These are phyloP conservation scores for Hansenula lynferdii DNA, from an alignment of 1,139 yeast species.

Conservation along the genomic window DNA sequence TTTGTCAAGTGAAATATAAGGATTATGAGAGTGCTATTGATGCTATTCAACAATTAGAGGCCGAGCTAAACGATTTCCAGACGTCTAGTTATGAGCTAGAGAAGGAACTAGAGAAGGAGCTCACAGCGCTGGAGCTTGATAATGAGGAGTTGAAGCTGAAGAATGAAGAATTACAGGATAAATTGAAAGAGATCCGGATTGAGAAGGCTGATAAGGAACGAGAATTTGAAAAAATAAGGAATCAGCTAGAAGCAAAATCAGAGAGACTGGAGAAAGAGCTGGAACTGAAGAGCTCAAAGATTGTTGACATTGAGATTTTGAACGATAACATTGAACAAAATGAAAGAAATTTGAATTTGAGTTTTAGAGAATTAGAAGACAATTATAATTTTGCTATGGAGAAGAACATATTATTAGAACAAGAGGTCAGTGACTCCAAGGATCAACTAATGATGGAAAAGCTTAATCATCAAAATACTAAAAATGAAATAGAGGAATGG, in stretches of 20 bases:
- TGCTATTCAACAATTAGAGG: constrained; percentile 23
- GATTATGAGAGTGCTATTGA: constrained; percentile 24
- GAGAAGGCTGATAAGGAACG: constrained; percentile 10
- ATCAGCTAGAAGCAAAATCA: constrained; percentile 10
- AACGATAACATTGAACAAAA: constrained; percentile 26
- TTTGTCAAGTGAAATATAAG: constrained; percentile 19
- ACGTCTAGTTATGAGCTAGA: constrained; percentile 25
- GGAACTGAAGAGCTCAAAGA: constrained; percentile 15
- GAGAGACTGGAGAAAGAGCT: constrained; percentile 16
- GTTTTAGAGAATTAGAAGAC: constrained; percentile 19
- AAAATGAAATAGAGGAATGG: constrained; percentile 17
- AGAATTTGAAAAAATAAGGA: constrained; percentile 9
- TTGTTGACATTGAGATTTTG: constrained; percentile 25
- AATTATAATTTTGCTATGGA: constrained; percentile 19
- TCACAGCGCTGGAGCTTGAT: constrained; percentile 18
- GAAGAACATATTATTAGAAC: constrained; percentile 19
- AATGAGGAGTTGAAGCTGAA: constrained; percentile 16
- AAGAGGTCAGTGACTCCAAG: constrained; percentile 19
- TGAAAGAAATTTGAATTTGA: constrained; percentile 20
- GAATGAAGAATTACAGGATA: constrained; percentile 11
- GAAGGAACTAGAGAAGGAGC: constrained; percentile 25
- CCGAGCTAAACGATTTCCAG: constrained; percentile 24
- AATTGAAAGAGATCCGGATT: constrained; percentile 12
- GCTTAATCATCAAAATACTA: constrained; percentile 21
- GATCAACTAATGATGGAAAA: constrained; percentile 19